phyloP scores from a whole-genome alignment of 176 grass and related monocot species.

The Oryza punctata region DNA sequence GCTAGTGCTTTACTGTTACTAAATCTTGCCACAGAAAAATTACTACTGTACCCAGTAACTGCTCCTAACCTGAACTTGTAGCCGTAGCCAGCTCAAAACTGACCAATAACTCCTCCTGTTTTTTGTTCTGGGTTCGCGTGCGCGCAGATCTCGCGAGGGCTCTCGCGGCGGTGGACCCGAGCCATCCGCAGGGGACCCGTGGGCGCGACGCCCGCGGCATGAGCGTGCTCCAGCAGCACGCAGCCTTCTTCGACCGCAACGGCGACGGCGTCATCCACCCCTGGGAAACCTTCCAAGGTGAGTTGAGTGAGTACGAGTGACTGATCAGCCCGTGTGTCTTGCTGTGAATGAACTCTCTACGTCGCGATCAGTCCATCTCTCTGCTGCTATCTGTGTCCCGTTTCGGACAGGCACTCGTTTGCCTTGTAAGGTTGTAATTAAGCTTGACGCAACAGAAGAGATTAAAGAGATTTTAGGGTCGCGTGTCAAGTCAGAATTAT shows the following conservation, averaged over 20 bases:
- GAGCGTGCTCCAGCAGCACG: conserved; percentile 80
- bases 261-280: conserved; percentile 66
- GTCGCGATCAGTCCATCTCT: not conserved
- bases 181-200: conserved; percentile 54
- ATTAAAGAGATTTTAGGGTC: not conserved
- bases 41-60: too few species aligned
- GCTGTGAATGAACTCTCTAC: not conserved
- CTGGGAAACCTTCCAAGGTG: conserved; percentile 70
- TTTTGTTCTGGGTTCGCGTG: not conserved
- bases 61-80: too few species aligned
- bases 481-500: not conserved
- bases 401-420: not conserved
- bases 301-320: not conserved
- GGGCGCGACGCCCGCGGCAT: conserved; percentile 43
- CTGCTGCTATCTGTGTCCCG: not conserved
- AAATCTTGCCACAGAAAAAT: not conserved
- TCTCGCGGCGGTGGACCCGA: conserved; percentile 56
- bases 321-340: not conserved
- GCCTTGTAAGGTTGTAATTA: not conserved
- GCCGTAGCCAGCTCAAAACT: not conserved
- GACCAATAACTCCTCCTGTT: not conserved
- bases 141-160: conserved; percentile 64
- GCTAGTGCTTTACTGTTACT: not conserved
- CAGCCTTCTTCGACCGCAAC: conserved; percentile 67
- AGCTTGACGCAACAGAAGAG: not conserved